Evolutionary conservation across 441 rosid genomes (phyloP).

Genomic region (Macaranga tanarius): DNA sequence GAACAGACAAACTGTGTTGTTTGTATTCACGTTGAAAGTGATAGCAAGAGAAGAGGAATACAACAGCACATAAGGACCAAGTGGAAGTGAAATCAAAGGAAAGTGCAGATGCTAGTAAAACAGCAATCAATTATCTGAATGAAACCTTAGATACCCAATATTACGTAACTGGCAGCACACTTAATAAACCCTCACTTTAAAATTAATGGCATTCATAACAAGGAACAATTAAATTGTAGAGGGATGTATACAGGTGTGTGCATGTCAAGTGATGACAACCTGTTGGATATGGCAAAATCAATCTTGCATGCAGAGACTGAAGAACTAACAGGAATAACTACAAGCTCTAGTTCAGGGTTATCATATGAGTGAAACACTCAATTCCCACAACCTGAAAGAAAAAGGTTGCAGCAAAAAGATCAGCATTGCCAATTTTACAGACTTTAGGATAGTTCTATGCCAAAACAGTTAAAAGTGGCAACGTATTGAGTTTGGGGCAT

Average conservation of each 20-base stretch:
- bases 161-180: neutral
- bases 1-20: neutral
- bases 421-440: neutral
- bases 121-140: neutral
- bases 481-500: neutral
- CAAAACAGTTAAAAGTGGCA: neutral
- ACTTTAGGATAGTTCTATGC: neutral
- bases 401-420: neutral
- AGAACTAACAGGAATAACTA: neutral
- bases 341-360: conserved; percentile 3
- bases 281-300: neutral
- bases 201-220: neutral
- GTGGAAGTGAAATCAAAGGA: neutral
- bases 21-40: neutral
- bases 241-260: neutral
- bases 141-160: neutral
- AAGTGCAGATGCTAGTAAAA: neutral
- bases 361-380: neutral
- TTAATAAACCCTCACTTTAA: neutral
- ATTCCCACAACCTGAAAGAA: neutral
- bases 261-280: neutral
- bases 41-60: neutral
- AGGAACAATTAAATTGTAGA: neutral
- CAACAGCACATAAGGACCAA: neutral
- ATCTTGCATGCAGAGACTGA: neutral